Percentiles rank a stretch among this genome's conserved stretches.
phyloP scores from a whole-genome alignment of 495 filamentous ascomycete genomes.

The Xylaria cubensis region DNA sequence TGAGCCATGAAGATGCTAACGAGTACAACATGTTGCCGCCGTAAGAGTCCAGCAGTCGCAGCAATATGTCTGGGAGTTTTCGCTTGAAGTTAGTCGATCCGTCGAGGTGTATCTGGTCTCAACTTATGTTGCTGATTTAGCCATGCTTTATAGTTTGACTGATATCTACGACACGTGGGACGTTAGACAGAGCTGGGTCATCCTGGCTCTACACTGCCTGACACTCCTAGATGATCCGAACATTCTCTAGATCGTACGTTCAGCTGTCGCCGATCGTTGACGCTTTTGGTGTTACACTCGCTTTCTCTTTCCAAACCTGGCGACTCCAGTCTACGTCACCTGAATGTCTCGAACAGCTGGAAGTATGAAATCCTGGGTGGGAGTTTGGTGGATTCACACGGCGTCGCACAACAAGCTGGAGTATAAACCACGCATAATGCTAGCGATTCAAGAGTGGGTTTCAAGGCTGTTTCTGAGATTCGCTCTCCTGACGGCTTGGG shows the following conservation, averaged over 20 bases:
- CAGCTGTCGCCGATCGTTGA: slow-evolving; percentile 10
- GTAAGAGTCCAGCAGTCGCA: background rate
- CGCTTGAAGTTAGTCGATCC: background rate
- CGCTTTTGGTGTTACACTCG: background rate
- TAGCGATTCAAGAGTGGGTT: background rate
- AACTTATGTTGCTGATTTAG: background rate
- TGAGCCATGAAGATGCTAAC: background rate
- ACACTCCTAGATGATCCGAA: background rate
- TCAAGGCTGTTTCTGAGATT: background rate
- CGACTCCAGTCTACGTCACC: background rate
- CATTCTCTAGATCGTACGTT: slow-evolving; percentile 1
- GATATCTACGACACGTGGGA: background rate
- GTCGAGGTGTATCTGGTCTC: background rate
- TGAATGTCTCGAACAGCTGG: background rate
- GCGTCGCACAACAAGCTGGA: background rate
- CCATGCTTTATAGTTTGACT: slow-evolving; percentile 1
- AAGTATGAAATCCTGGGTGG: background rate
- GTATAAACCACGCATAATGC: background rate
- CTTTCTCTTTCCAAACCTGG: slow-evolving; percentile 10
- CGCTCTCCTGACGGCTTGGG: slow-evolving; percentile 9
- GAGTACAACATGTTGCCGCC: slow-evolving; percentile 1
- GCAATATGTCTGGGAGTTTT: background rate
- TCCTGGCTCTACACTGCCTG: background rate
- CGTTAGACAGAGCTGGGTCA: background rate
- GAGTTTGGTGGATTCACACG: background rate